These are phyloP conservation scores for Dentipellis fragilis DNA, from an alignment of 768 basidiomycete genomes.

Conservation along the genomic window DNA sequence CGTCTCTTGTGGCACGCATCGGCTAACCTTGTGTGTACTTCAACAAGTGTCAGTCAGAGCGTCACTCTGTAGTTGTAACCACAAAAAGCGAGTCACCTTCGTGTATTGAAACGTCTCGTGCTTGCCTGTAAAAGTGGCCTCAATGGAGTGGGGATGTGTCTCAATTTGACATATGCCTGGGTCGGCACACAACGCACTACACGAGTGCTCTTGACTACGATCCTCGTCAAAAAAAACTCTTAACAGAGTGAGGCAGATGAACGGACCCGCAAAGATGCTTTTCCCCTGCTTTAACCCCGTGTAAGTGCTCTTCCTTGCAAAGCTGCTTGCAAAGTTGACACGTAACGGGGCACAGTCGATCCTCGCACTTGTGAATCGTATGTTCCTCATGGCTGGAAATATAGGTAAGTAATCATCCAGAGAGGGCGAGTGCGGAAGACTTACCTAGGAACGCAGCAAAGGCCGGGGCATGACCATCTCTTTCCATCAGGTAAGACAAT, in stretches of 20 bases:
- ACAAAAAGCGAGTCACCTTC: constrained; percentile 33
- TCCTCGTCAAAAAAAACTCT: not conserved
- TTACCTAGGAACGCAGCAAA: constrained; percentile 3
- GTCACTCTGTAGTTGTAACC: not conserved
- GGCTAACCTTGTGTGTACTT: constrained; percentile 44
- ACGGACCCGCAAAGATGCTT: constrained; percentile 52
- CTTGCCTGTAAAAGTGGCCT: constrained; percentile 50
- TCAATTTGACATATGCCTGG: constrained; percentile 50
- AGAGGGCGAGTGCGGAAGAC: not conserved
- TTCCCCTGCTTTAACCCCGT: constrained; percentile 30
- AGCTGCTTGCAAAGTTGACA: constrained; percentile 51
- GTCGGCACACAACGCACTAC: constrained; percentile 31
- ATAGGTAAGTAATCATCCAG: too few species aligned
- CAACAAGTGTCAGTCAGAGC: not conserved
- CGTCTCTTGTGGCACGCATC: not conserved
- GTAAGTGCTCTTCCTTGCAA: constrained; percentile 41
- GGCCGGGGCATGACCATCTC: constrained; percentile 6
- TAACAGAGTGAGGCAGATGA: not conserved
- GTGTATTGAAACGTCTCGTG: constrained; percentile 58
- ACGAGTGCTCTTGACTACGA: constrained; percentile 41
- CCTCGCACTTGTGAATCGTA: constrained; percentile 37
- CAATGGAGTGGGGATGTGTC: constrained; percentile 46
- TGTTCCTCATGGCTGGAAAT: constrained; percentile 35
- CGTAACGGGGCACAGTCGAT: constrained; percentile 39
- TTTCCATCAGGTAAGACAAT: constrained; percentile 2